Evolutionary conservation across 75 land plant genomes (phyloP).

Genomic region (Gnetum montanum): DNA sequence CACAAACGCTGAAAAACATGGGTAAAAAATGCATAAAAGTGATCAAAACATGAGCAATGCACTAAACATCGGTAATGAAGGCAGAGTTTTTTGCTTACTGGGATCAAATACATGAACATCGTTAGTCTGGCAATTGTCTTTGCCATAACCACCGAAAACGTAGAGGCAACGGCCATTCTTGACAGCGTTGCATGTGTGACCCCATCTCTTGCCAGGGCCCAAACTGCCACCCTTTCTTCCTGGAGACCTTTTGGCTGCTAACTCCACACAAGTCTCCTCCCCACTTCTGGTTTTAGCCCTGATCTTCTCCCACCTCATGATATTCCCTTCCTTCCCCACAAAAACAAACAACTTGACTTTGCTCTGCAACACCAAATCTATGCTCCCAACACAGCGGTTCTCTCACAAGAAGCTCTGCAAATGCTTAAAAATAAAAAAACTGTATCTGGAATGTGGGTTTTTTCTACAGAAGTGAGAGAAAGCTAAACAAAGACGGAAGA

Average conservation of each 20-base stretch:
- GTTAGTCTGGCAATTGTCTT: slow-evolving; percentile 37
- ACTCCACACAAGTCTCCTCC: neutral
- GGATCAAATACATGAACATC: slow-evolving; percentile 36
- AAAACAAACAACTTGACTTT: neutral
- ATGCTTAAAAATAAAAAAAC: too few species aligned
- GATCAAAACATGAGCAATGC: too few species aligned
- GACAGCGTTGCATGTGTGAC: slow-evolving; percentile 30
- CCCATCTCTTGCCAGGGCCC: slow-evolving; percentile 2
- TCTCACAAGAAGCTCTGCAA: too few species aligned
- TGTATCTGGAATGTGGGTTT: too few species aligned
- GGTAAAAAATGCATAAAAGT: too few species aligned
- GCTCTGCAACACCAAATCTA: too few species aligned
- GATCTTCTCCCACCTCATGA: neutral
- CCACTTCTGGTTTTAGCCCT: neutral
- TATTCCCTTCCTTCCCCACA: neutral
- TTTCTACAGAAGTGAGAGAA: too few species aligned
- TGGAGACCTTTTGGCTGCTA: neutral
- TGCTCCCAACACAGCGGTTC: too few species aligned
- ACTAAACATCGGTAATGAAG: too few species aligned
- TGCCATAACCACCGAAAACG: slow-evolving; percentile 46
- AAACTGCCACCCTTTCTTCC: neutral
- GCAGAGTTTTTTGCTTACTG: slow-evolving; percentile 11
- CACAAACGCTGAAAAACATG: too few species aligned
- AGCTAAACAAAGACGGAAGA: too few species aligned
- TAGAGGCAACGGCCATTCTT: slow-evolving; percentile 25